Base-by-base conservation (phyloP, 495 filamentous ascomycete species). In the Jackrogersella minutella region DNA sequence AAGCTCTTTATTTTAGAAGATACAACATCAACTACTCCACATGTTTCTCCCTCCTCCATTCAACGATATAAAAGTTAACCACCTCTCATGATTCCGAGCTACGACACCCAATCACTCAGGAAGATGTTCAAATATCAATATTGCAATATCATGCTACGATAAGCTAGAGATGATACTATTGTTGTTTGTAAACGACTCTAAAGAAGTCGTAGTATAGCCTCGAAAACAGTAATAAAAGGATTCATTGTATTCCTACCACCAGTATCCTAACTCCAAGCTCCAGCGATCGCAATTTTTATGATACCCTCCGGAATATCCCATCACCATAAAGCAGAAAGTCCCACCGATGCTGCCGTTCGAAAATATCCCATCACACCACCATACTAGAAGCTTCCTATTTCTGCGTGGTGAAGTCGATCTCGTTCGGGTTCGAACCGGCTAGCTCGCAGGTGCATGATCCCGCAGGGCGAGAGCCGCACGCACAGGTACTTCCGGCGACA, bases 381-480 rank as follows among this genome's bases (percentile, higher is more conserved):
- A 24, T 13, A 28, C 11, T 19, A 21, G 7, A 34, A 36, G 3
- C 10, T 43, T 34, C 17, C 40, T 75, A 81, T 70, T 77, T 73
- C 78, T 85, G 85, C 62, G 88, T 90, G 34, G 92, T 96, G 76
- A 94, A 95, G 72, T 96, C 92, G 44, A 81, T 88, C 85, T 96
- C 92, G 68, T 85, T 80, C 16, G 82, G 81, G 1, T 86, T 77
- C 54, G 82, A 58, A 1, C 81, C 72, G 6, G 86, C 89, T 69
- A 90, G 93, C 78, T 92, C 90, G 76, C 93, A 97, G 10, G 89
- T 93, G 81, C 92, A 96, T 2, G 90, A 88, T 77, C 88, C 83
- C 64, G 85, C 81, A 36, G 89, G 84, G 61, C 93, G 84, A 69
- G 87, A 80, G 30, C 93, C 93, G 76, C 93, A 97, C 17, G 86